A percentile compares a stretch with the other conserved stretches of the same genome.
phyloP scores from a whole-genome alignment of 257 asterid genomes.

The Paulownia fortunei region DNA sequence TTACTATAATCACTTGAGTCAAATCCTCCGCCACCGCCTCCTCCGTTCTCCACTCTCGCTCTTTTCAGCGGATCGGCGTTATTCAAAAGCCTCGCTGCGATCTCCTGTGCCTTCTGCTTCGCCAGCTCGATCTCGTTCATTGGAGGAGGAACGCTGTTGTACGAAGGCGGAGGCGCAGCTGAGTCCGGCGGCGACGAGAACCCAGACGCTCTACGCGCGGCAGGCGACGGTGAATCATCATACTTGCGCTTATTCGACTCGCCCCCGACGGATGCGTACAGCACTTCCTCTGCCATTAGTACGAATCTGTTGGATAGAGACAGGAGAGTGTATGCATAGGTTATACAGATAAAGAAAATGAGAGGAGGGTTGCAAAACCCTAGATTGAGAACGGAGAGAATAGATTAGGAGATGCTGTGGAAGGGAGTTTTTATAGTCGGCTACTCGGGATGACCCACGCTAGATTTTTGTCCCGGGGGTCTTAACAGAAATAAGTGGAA shows the following conservation, averaged over 20 bases:
- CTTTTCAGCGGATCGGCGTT: constrained; percentile 70
- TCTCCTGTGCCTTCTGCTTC: constrained; percentile 89
- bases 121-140: constrained; percentile 81
- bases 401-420: not conserved
- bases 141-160: constrained; percentile 83
- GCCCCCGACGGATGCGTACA: constrained; percentile 51
- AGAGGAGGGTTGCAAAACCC: constrained; percentile 44
- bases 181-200: constrained; percentile 76
- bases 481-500: not conserved
- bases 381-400: constrained; percentile 23
- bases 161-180: constrained; percentile 53
- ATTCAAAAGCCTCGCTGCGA: constrained; percentile 80
- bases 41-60: constrained; percentile 74
- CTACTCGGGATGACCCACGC: constrained; percentile 16
- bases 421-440: constrained; percentile 29
- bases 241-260: constrained; percentile 67
- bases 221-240: constrained; percentile 70
- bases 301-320: not conserved
- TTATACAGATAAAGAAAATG: not conserved
- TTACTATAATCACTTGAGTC: constrained; percentile 57
- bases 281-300: constrained; percentile 67
- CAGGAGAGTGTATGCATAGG: not conserved
- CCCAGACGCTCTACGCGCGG: constrained; percentile 65
- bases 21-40: constrained; percentile 49
- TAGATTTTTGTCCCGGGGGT: constrained; percentile 23